A percentile compares a stretch with the other conserved stretches of the same genome.
Conservation (phyloP, 176 grass and related monocot genomes). For the Zoysia japonica region DNA sequence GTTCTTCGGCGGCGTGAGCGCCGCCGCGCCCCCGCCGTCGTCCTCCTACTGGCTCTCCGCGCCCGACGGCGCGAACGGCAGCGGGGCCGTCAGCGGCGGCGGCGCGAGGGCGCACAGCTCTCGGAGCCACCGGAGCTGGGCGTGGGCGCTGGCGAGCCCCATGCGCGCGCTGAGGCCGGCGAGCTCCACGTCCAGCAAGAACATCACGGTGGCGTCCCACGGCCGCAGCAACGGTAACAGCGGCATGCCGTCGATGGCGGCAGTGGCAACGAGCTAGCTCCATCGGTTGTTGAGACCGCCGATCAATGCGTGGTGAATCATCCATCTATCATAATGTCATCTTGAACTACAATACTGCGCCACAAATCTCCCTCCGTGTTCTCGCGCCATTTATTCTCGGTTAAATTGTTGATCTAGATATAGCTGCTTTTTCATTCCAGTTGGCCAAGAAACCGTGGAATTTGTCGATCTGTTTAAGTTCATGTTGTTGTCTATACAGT, state of each 20-base stretch:
- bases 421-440: conserved; percentile 7
- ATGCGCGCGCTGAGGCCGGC: conserved; percentile 81
- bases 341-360: background rate
- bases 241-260: conserved; percentile 7
- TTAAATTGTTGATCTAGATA: conserved; percentile 22
- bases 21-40: conserved; percentile 17
- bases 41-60: conserved; percentile 84
- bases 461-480: conserved; percentile 8
- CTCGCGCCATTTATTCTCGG: background rate
- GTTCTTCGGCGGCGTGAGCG: conserved; percentile 72
- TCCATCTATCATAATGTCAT: background rate
- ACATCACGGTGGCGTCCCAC: conserved; percentile 50
- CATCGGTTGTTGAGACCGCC: background rate
- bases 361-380: background rate
- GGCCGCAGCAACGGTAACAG: conserved; percentile 7
- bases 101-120: background rate
- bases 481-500: background rate
- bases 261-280: conserved; percentile 31
- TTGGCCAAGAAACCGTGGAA: conserved; percentile 22
- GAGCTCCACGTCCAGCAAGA: conserved; percentile 60
- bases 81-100: conserved; percentile 12
- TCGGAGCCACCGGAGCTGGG: conserved; percentile 64
- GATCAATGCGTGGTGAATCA: conserved; percentile 28
- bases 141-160: conserved; percentile 88
- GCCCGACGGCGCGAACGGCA: conserved; percentile 35